Conservation (phyloP, 495 filamentous ascomycete species). For the Talaromyces ruber region DNA sequence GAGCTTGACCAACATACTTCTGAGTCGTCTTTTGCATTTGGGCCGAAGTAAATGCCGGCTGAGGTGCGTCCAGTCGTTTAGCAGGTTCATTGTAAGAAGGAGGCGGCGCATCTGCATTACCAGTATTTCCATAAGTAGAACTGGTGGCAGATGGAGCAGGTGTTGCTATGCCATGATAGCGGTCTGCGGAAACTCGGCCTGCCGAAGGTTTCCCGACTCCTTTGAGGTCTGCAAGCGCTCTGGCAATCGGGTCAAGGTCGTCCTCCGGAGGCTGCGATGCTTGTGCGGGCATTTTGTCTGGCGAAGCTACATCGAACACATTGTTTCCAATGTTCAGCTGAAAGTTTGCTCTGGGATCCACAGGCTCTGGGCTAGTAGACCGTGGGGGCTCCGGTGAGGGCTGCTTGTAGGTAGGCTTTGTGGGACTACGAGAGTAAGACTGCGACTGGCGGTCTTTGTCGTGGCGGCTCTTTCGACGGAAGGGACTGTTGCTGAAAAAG, state of each 20-base stretch:
- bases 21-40: slow-evolving; percentile 92
- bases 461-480: slow-evolving; percentile 83
- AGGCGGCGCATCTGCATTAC: slow-evolving; percentile 46
- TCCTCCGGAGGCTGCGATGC: slow-evolving; percentile 27
- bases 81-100: slow-evolving; percentile 76
- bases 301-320: slow-evolving; percentile 90
- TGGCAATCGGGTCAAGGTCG: slow-evolving; percentile 79
- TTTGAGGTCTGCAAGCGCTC: slow-evolving; percentile 88
- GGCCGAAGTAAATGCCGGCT: slow-evolving; percentile 82
- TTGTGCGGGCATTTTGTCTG: slow-evolving; percentile 45
- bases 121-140: slow-evolving; percentile 49
- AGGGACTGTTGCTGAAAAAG: slow-evolving; percentile 94
- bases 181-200: slow-evolving; percentile 80
- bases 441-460: slow-evolving; percentile 59
- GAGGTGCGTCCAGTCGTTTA: slow-evolving; percentile 77
- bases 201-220: slow-evolving; percentile 70
- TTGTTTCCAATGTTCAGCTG: slow-evolving; percentile 96
- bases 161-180: slow-evolving; percentile 83
- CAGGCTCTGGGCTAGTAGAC: slow-evolving; percentile 72
- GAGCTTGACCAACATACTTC: slow-evolving; percentile 74
- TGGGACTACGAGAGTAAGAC: slow-evolving; percentile 24
- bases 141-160: slow-evolving; percentile 57
- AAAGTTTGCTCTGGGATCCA: slow-evolving; percentile 85
- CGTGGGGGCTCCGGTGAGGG: slow-evolving; percentile 13
- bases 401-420: slow-evolving; percentile 14